Conservation (phyloP, 2,329 filamentous ascomycete genomes). For the Dactylellina cionopaga region DNA sequence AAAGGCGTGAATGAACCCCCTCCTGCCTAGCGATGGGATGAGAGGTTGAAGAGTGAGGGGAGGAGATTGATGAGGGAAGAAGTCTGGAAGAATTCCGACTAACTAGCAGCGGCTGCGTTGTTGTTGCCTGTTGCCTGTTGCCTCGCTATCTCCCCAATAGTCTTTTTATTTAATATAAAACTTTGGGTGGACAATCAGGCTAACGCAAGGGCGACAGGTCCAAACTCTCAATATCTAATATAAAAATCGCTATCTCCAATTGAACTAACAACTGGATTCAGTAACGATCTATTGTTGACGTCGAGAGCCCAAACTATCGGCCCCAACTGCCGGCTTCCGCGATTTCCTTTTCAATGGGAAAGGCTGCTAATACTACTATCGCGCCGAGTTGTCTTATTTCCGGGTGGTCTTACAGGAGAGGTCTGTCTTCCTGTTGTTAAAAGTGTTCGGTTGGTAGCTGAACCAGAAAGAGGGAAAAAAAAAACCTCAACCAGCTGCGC, state of each 20-base stretch:
- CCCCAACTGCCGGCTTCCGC: not conserved
- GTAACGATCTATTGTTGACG: slow-evolving; percentile 30
- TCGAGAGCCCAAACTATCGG: slow-evolving; percentile 28
- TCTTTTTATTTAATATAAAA: too few species aligned
- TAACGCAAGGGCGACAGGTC: slow-evolving; percentile 22
- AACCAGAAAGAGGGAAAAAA: too few species aligned
- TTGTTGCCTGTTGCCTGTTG: too few species aligned
- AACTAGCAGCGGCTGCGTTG: not conserved
- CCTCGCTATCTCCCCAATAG: slow-evolving; percentile 10
- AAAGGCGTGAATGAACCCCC: not conserved
- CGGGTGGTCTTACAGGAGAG: slow-evolving; percentile 14
- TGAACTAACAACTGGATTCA: slow-evolving; percentile 24
- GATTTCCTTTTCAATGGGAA: not conserved
- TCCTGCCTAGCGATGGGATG: slow-evolving; percentile 22
- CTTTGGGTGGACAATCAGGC: not conserved
- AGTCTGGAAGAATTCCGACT: slow-evolving; percentile 1
- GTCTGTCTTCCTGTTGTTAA: slow-evolving; percentile 9
- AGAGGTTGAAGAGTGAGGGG: not conserved
- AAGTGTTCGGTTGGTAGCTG: too few species aligned
- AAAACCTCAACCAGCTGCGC: too few species aligned
- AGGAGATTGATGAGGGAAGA: not conserved
- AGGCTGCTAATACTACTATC: not conserved
- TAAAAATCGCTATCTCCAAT: slow-evolving; percentile 10
- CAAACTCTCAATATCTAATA: slow-evolving; percentile 34
- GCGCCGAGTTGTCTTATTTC: slow-evolving; percentile 35